Evolutionary conservation across 176 grass and related monocot genomes (phyloP).

Genomic region (Melocanna baccifera): DNA sequence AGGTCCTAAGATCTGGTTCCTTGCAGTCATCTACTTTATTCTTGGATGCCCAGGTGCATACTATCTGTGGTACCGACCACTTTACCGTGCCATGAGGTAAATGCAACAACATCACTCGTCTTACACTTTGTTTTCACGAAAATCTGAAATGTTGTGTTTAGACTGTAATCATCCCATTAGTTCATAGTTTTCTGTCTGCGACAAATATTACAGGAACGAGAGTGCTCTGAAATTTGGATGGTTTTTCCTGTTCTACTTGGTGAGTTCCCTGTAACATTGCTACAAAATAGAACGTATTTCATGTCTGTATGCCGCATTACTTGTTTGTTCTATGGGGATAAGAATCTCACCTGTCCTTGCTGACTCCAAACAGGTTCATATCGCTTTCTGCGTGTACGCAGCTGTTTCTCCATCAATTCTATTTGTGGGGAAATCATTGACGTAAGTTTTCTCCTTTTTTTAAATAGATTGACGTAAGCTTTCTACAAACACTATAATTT

Average conservation of each 20-base stretch:
- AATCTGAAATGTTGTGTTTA: neutral
- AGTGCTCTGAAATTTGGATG: conserved; percentile 72
- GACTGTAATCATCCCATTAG: neutral
- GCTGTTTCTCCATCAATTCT: conserved; percentile 66
- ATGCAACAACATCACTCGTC: neutral
- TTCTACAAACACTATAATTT: neutral
- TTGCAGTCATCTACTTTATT: conserved; percentile 71
- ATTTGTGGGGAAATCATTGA: conserved; percentile 68
- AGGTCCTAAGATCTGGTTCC: conserved; percentile 84
- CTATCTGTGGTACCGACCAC: conserved; percentile 64
- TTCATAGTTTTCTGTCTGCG: neutral
- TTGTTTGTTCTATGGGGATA: neutral
- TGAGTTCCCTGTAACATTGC: conserved; percentile 11
- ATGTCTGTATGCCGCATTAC: neutral
- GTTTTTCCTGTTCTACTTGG: conserved; percentile 77
- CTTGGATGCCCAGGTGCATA: conserved; percentile 68
- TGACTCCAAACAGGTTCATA: conserved; percentile 52
- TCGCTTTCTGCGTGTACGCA: conserved; percentile 59
- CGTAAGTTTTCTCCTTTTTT: conserved; percentile 33
- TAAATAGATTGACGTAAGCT: conserved; percentile 42
- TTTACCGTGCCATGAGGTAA: conserved; percentile 78
- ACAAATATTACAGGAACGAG: conserved; percentile 51
- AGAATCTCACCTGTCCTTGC: conserved; percentile 3
- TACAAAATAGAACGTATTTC: neutral
- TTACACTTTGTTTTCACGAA: neutral